Base-by-base conservation (phyloP, 148 eudicot species). In the Cornus florida region DNA sequence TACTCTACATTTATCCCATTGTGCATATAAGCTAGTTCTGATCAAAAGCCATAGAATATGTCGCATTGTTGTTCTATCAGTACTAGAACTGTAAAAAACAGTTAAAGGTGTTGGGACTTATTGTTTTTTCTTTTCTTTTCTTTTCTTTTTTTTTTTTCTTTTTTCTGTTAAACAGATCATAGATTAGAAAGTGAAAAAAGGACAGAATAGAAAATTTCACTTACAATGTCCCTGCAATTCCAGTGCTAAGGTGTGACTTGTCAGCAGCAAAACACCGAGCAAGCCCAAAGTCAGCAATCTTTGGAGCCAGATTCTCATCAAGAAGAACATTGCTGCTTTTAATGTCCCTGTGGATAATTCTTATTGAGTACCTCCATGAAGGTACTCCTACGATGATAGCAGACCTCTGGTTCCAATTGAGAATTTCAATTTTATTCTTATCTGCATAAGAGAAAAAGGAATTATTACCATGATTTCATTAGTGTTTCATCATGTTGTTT, bases 261-360 rank as follows among this genome's bases (percentile, higher is more conserved):
- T 94, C 93, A 14, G 79, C 82, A 35, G 85, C 92, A 82, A 92
- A 92, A 35, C 82, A 77, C 75, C 96, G 87, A 32, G 90, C 95
- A 71, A 89, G 88, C 11, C 97, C 97, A 71, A 94, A 94, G 85
- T 94, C 98, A 6, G 95, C 90, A 79, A 94, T 91, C 85, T 92
- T 92, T 10, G 97, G 83, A 33, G 74, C 76, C 75, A 89, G 82
- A 67, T 89, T 87, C 67, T 83, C 86, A 69, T 90, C 98, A 16
- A 94, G 91, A 39, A 94, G 87, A 59, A 94, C 82, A 79, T 94
- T 94, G 82, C 95, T 88, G 69, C 90, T 78, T 83, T 94, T 94
- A 9, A 94, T 89, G 79, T 94, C 94, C 67, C 98, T 86, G 77
- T 91, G 95, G 22, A 91, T 81, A 2, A 91, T 88, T 23, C 76